These are phyloP conservation scores for Quercus wislizeni DNA, from an alignment of 306 rosid species.

Conservation along the genomic window DNA sequence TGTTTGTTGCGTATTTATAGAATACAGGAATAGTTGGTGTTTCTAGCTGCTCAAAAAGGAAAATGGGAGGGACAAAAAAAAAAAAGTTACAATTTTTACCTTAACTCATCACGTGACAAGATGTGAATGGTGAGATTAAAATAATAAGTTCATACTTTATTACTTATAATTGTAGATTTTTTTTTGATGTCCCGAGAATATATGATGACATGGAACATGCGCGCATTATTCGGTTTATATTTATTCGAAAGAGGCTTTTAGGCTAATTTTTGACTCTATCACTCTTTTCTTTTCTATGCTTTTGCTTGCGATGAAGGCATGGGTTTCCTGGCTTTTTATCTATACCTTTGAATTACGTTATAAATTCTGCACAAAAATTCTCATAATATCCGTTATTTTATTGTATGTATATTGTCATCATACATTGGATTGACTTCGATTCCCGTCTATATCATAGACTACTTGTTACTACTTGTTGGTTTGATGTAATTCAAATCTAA, in stretches of 20 bases:
- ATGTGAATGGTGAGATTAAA: rapidly evolving
- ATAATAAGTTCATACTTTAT: too few species aligned
- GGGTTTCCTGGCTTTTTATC: not conserved
- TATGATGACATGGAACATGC: not conserved
- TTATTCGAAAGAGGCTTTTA: too few species aligned
- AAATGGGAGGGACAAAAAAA: too few species aligned
- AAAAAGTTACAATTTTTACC: too few species aligned
- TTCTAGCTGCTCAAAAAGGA: not conserved
- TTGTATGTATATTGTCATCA: too few species aligned
- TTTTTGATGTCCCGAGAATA: too few species aligned
- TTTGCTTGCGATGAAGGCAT: not conserved
- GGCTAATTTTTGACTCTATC: not conserved
- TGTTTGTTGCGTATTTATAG: not conserved
- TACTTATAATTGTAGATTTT: too few species aligned
- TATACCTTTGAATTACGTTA: not conserved
- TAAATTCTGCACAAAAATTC: not conserved
- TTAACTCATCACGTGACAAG: rapidly evolving
- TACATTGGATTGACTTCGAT: too few species aligned
- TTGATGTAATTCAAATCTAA: too few species aligned
- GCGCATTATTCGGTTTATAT: not conserved
- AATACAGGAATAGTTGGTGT: not conserved
- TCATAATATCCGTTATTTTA: too few species aligned
- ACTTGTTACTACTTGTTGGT: too few species aligned
- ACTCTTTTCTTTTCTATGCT: not conserved
- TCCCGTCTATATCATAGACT: too few species aligned